Evolutionary conservation across 176 grass and related monocot species (phyloP).

Genomic region (Lolium perenne): DNA sequence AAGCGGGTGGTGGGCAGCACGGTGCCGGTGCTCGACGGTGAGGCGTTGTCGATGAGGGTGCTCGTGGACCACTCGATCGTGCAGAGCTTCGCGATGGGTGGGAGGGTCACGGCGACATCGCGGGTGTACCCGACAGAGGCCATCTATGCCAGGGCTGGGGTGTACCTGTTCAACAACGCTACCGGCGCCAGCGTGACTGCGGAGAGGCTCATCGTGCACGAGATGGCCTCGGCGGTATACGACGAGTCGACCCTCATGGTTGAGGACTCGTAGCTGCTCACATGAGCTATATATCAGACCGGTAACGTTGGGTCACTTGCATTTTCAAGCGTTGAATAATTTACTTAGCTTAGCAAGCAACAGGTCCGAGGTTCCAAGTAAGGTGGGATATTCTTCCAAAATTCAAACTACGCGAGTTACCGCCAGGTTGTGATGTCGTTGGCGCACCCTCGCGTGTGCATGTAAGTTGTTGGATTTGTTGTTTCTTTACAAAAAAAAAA

Average conservation of each 20-base stretch:
- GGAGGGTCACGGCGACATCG: conserved; percentile 60
- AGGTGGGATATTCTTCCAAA: too few species aligned
- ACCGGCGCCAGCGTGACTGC: conserved; percentile 36
- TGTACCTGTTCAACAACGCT: conserved; percentile 74
- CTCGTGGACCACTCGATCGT: conserved; percentile 73
- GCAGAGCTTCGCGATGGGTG: conserved; percentile 60
- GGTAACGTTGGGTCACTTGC: background rate
- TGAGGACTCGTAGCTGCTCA: background rate
- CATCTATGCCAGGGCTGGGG: conserved; percentile 46
- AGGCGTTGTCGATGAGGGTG: conserved; percentile 54
- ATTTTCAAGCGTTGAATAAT: background rate
- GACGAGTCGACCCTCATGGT: conserved; percentile 40
- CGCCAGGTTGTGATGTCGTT: too few species aligned
- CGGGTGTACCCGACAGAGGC: conserved; percentile 63
- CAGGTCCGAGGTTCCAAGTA: too few species aligned
- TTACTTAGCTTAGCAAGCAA: too few species aligned
- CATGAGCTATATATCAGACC: too few species aligned
- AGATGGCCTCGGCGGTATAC: conserved; percentile 53
- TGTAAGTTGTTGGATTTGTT: background rate
- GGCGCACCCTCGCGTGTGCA: background rate
- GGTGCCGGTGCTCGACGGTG: conserved; percentile 55
- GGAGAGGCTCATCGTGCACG: conserved; percentile 45
- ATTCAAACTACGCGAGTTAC: too few species aligned
- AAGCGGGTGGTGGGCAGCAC: conserved; percentile 58
- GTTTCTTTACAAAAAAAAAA: background rate